Conservation (phyloP, 2,329 filamentous ascomycete genomes). For the Aureobasidium sp. region DNA sequence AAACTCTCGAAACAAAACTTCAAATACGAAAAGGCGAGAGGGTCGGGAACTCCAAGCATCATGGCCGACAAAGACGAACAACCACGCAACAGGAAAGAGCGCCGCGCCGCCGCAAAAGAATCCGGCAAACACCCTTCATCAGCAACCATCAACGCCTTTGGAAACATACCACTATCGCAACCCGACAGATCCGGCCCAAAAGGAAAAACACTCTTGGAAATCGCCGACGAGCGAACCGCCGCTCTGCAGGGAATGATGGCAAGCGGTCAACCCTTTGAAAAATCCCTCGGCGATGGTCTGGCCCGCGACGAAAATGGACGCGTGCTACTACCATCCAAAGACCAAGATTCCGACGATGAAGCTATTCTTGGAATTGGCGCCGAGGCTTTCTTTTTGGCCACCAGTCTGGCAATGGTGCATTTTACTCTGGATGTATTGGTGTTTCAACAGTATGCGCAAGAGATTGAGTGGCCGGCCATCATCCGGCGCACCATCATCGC, state of each 20-base stretch:
- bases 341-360: conserved; percentile 29
- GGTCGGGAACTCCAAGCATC: background rate
- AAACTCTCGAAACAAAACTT: background rate
- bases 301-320: conserved; percentile 29
- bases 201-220: conserved; percentile 63
- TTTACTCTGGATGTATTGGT: conserved; percentile 74
- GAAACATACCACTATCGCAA: conserved; percentile 57
- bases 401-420: conserved; percentile 63
- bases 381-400: conserved; percentile 43
- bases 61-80: conserved; percentile 18
- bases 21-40: background rate
- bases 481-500: conserved; percentile 43
- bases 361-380: conserved; percentile 41
- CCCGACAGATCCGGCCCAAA: conserved; percentile 59
- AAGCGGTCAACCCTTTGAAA: conserved; percentile 46
- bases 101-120: conserved; percentile 33
- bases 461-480: conserved; percentile 55
- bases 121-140: conserved; percentile 30
- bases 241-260: conserved; percentile 24
- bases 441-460: conserved; percentile 64
- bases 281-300: conserved; percentile 29
- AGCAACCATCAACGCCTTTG: conserved; percentile 36
- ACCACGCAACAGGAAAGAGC: conserved; percentile 39
- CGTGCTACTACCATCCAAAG: conserved; percentile 22
- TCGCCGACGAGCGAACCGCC: conserved; percentile 57